Conservation (phyloP, 2,329 filamentous ascomycete genomes). For the Phaeoacremonium minimum region DNA sequence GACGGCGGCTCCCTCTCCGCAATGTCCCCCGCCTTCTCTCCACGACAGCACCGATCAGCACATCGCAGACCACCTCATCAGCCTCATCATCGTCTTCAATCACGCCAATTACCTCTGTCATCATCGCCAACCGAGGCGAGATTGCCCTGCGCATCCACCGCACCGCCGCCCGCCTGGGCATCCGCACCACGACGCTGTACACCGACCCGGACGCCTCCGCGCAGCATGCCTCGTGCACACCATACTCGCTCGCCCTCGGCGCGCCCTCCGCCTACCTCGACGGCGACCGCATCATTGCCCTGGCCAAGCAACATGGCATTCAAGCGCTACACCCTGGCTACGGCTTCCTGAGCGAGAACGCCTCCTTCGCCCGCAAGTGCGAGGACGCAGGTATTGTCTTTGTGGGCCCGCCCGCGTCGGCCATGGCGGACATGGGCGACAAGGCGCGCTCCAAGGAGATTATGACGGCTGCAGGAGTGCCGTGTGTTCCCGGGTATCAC, state of each 20-base stretch:
- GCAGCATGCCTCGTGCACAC: constrained; percentile 76
- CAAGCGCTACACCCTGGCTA: constrained; percentile 94
- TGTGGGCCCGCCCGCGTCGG: constrained; percentile 81
- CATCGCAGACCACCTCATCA: constrained; percentile 18
- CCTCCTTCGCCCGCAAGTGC: constrained; percentile 82
- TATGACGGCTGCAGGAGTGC: constrained; percentile 91
- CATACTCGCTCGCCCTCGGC: constrained; percentile 79
- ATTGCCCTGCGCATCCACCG: constrained; percentile 90
- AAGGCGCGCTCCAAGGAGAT: constrained; percentile 94
- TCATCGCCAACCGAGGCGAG: constrained; percentile 96
- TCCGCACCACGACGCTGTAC: constrained; percentile 90
- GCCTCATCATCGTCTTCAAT: constrained; percentile 26
- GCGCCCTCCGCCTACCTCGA: constrained; percentile 85
- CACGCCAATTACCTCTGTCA: constrained; percentile 67
- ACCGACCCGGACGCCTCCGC: constrained; percentile 84
- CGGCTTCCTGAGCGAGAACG: constrained; percentile 93
- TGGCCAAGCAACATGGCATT: constrained; percentile 82
- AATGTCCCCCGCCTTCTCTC: constrained; percentile 13
- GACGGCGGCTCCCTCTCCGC: constrained; percentile 36
- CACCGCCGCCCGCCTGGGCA: constrained; percentile 83
- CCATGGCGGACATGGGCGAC: constrained; percentile 87
- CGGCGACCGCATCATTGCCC: constrained; percentile 83
- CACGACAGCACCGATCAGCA: constrained; percentile 29
- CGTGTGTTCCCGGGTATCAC: constrained; percentile 95
- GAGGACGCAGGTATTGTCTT: constrained; percentile 88